Base-by-base conservation (phyloP, 805 yeast genomes). In the Kazachstania africana region DNA sequence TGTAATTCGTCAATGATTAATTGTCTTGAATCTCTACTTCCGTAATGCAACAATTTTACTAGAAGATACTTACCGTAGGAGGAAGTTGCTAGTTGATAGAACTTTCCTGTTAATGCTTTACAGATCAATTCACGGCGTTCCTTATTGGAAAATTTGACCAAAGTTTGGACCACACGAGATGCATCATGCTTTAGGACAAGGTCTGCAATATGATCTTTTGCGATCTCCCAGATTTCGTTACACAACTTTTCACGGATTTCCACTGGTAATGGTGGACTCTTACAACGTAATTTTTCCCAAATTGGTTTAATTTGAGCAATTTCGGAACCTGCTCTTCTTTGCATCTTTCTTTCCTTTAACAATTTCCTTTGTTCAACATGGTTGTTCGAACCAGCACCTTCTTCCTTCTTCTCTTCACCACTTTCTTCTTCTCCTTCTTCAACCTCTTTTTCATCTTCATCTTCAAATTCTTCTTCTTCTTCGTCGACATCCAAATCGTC, bases 121-220 rank as follows among this genome's bases (percentile, higher is more conserved):
- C 78, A 77, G 39, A 88, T 74, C 16, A 63, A 64, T 16, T 73
- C 78, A 60, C 95, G 74, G 62, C 85, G 75, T 31, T 75, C 82
- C 49, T 78, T 82, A 24, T 79, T 65, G 9, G 91, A 76, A 53
- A 81, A 84, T 56, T 88, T 88, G 38, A 88, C 77, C 43, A 88
- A 68, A 2, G 96, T 85, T 60, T 88, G 98, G 26, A 88, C 93
- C 34, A 88, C 88, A 62, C 98, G 73, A 16, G 95, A 83, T 8
- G 96, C 88, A 65, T 88, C 97, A 53, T 88, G 98, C 63, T 91
- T 85, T 62, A 88, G 57, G 21, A 88, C 95, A 43, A 88, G 68
- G 47, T 88, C 96, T 39, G 72, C 71, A 35, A 85, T 68, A 32
- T 76, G 74, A 47, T 78, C 84, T 47, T 79, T 72, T 31, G 93